Percentiles rank a stretch among this genome's conserved stretches.
Evolutionary conservation across 371 early-diverging fungal genomes (phyloP).

Genomic region (Zopfochytrium polystomum): DNA sequence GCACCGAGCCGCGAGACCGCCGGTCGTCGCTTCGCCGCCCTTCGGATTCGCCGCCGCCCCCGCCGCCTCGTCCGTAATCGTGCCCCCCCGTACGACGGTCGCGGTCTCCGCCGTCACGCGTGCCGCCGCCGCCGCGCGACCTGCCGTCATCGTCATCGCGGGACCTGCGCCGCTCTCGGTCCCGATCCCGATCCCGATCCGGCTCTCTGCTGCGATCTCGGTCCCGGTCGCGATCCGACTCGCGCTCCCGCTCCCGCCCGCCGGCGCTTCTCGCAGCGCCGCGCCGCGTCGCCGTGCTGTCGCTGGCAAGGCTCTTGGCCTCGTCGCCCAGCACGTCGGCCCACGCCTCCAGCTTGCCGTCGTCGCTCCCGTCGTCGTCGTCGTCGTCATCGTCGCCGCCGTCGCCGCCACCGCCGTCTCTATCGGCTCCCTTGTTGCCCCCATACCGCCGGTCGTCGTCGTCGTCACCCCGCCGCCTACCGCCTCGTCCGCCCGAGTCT

Average conservation of each 20-base stretch:
- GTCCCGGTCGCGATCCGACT: not conserved
- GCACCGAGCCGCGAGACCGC: no score
- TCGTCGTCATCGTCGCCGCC: conserved; percentile 31
- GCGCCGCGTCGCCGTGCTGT: not conserved
- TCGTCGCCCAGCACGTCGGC: conserved; percentile 32
- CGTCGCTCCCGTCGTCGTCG: conserved; percentile 40
- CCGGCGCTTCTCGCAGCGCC: conserved; percentile 1
- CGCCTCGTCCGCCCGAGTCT: not conserved
- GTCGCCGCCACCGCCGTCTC: no score
- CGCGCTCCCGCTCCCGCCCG: not conserved
- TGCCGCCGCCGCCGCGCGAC: no score
- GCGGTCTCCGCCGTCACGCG: no score
- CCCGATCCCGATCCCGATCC: conserved; percentile 24
- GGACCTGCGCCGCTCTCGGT: no score
- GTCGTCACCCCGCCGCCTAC: not conserved
- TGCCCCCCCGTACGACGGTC: no score
- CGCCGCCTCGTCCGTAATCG: no score
- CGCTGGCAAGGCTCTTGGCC: not conserved
- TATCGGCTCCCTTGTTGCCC: not conserved
- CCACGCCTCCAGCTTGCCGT: conserved; percentile 43
- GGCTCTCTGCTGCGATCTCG: not conserved
- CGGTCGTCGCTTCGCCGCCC: no score
- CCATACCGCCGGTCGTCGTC: not conserved
- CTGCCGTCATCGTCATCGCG: no score
- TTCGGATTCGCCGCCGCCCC: no score